These are phyloP conservation scores for Abelmoschus esculentus DNA, from an alignment of 345 rosid genomes.

Conservation along the genomic window DNA sequence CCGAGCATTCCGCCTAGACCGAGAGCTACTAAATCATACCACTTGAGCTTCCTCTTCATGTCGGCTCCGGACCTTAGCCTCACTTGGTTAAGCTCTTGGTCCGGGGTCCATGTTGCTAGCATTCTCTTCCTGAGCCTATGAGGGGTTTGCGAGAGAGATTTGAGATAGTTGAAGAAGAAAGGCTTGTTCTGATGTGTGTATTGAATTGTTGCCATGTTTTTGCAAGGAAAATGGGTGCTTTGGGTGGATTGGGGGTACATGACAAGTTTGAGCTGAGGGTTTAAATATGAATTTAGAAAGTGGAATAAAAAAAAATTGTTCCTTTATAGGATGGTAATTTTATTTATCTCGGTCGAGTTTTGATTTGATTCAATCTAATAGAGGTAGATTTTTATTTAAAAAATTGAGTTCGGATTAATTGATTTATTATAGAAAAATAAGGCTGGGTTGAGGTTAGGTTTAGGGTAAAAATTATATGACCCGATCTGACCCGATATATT, in stretches of 20 bases:
- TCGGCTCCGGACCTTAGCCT: slow-evolving; percentile 91
- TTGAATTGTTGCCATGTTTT: slow-evolving; percentile 23
- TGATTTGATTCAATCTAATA: too few relatives aligned
- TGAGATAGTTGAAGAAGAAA: slow-evolving; percentile 40
- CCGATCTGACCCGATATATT: too few relatives aligned
- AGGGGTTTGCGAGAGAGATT: slow-evolving; percentile 73
- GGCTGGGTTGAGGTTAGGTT: too few relatives aligned
- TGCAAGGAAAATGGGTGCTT: neutral
- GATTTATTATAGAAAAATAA: too few relatives aligned
- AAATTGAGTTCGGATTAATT: too few relatives aligned
- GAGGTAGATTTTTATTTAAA: too few relatives aligned
- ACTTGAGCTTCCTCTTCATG: slow-evolving; percentile 79
- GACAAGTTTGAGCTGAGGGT: slow-evolving; percentile 25
- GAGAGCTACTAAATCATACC: slow-evolving; percentile 79
- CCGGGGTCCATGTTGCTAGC: slow-evolving; percentile 92
- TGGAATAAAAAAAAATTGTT: too few relatives aligned
- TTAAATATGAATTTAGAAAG: slow-evolving; percentile 24
- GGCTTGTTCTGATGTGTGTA: slow-evolving; percentile 16
- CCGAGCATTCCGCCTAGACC: slow-evolving; percentile 97
- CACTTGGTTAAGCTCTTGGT: slow-evolving; percentile 74
- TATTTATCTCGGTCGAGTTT: too few relatives aligned
- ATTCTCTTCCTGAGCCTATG: slow-evolving; percentile 72
- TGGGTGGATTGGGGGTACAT: slow-evolving; percentile 14
- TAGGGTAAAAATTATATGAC: too few relatives aligned
- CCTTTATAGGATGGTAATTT: too few relatives aligned